Percentiles rank a stretch among this genome's conserved stretches.
Conservation (phyloP, 129 eudicot genomes). For the Kitagawia praeruptora region DNA sequence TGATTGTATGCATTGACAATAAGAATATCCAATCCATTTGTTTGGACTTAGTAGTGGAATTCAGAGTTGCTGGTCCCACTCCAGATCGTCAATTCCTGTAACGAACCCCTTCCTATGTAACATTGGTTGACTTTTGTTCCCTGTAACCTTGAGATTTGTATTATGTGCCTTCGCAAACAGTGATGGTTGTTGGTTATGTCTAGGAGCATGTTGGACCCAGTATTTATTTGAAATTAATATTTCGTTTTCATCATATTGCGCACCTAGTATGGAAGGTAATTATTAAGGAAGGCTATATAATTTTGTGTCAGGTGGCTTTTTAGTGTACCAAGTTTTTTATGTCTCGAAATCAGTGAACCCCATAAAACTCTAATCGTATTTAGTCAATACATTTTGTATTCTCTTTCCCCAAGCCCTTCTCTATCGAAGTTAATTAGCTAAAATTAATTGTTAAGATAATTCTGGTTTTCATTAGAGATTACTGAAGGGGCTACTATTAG, state of each 20-base stretch:
- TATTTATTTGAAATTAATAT: not conserved
- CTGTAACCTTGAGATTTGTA: not conserved
- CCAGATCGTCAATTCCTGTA: not conserved
- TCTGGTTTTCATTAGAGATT: not conserved
- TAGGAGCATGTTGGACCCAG: not conserved
- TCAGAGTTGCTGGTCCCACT: not conserved
- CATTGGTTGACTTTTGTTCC: not conserved
- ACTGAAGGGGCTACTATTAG: not conserved
- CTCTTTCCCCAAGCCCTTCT: not conserved
- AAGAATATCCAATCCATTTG: not conserved
- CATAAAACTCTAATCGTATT: not conserved
- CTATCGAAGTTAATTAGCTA: not conserved
- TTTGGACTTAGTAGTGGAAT: not conserved
- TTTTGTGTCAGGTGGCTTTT: not conserved
- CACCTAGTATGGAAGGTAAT: not conserved
- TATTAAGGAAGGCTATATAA: not conserved
- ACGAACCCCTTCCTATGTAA: not conserved
- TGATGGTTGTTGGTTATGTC: not conserved
- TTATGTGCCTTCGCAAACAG: not conserved
- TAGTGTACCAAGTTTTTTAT: not conserved
- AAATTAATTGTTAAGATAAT: not conserved
- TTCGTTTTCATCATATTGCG: not conserved
- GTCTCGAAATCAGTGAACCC: not conserved
- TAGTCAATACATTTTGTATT: not conserved
- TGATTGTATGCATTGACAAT: not conserved